Evolutionary conservation across 371 early-diverging fungal species (phyloP), one percentile per base, ranked within the genome.

Genomic region (Mucor lusitanicus): DNA sequence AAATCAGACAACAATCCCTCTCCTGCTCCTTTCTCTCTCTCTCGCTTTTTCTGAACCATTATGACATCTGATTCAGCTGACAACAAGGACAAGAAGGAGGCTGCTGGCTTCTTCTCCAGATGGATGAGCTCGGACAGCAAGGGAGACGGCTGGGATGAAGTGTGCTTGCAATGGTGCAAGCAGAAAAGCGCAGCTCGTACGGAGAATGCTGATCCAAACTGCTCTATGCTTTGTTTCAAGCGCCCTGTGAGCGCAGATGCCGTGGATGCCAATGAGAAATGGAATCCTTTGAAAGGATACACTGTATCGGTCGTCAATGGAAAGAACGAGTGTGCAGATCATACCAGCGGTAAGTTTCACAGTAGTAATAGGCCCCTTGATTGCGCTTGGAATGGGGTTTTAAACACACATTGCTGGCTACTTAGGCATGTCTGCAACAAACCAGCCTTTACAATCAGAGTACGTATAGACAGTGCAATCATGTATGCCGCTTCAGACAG

Each of bases 111-210:
- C 40, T 63, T 54, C 55, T 35, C 23, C 6, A 53, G 39, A 6
- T 54, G 53, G 63, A 40, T 63, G 39, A 63, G 28, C 27, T 8
- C 19, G 11, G 35, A 46, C 0, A 48, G 46, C 46, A 37, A 62
- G 35, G 55, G 28, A 6, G 63, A 39, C 3, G 39, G 55, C 25
- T 63, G 55, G 63, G 63, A 53, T 40, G 63, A 63, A 63, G 19
- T 54, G 15, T 63, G 63, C 19, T 19, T 63, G 15, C 63, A 63
- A 33, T 63, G 63, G 63, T 63, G 63, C 12, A 63, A 63, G 39
- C 63, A 63, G 17, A 19, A 53, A 30, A n/a, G 19, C 12, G 23
- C 23, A 15, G 54, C 23, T 27, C 55, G 55, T 1, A 27, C 37
- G 19, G 40, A 54, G 9, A 6, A 55, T 15, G 19, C 17, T 12